Evolutionary conservation across 768 basidiomycete species (phyloP), one percentile per base, ranked within the genome.

Genomic region (Chlorophyllum brunneum): DNA sequence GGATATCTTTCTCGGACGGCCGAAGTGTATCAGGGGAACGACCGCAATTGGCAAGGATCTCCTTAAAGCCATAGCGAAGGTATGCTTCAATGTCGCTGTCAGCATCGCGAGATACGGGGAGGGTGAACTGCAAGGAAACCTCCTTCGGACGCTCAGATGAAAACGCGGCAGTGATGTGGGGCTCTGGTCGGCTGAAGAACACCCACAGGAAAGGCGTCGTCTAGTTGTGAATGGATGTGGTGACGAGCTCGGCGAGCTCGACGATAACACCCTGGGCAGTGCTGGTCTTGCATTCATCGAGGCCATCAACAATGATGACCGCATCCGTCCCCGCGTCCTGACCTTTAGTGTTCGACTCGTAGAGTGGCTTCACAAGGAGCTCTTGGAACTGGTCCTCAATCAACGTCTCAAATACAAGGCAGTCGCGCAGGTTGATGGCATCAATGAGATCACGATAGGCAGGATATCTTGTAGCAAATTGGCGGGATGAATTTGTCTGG

Each of bases 181-280:
- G 46, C 29, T 67, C 67, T 5, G 63, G 64, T 1, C 66, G 53
- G 48, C 63, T 64, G 4, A 59, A 53, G 30, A 69, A 59, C 7
- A 66, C 30, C 31, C 67, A 63, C 7, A 43, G n/a, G n/a, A n/a
- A n/a, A n/a, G n/a, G n/a, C n/a, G n/a, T n/a, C n/a, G n/a, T n/a
- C n/a, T n/a, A n/a, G n/a, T n/a, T n/a, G n/a, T n/a, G n/a, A n/a
- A n/a, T n/a, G n/a, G n/a, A n/a, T n/a, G n/a, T n/a, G n/a, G n/a
- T n/a, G n/a, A n/a, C n/a, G n/a, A n/a, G n/a, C n/a, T n/a, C n/a
- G n/a, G n/a, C n/a, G n/a, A n/a, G n/a, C n/a, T n/a, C n/a, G n/a
- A n/a, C n/a, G n/a, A n/a, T n/a, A n/a, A n/a, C n/a, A n/a, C n/a
- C n/a, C n/a, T n/a, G n/a, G n/a, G n/a, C n/a, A n/a, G n/a, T n/a